Evolutionary conservation across 805 yeast genomes (phyloP).

Genomic region (Ogataea sp.): DNA sequence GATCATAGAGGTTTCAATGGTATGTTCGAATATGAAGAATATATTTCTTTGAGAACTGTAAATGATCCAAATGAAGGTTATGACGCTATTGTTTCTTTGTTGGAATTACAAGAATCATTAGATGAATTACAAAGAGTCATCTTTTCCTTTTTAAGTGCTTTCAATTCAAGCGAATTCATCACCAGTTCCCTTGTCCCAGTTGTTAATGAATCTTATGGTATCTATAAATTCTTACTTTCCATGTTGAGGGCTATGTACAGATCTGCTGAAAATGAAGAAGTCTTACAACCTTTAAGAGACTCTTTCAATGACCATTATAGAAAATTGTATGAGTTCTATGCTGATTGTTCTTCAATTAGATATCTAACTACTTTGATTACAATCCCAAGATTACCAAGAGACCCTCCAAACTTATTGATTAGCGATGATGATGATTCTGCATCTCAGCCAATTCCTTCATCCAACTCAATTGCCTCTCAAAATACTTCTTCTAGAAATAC

Average conservation of each 20-base stretch:
- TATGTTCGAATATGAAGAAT: conserved; percentile 92
- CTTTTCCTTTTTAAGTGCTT: conserved; percentile 56
- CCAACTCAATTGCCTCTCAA: conserved; percentile 11
- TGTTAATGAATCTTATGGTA: conserved; percentile 87
- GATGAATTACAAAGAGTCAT: conserved; percentile 72
- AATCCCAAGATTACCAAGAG: conserved; percentile 57
- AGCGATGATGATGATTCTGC: conserved; percentile 37
- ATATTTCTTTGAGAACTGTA: conserved; percentile 76
- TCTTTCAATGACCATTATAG: conserved; percentile 65
- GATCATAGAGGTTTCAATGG: conserved; percentile 89
- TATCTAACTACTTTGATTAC: conserved; percentile 75
- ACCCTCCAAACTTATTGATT: conserved; percentile 50
- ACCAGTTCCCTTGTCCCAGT: conserved; percentile 84
- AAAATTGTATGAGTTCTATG: conserved; percentile 72
- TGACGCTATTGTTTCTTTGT: conserved; percentile 77
- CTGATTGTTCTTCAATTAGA: conserved; percentile 81
- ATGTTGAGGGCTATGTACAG: conserved; percentile 86
- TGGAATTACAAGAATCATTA: conserved; percentile 77
- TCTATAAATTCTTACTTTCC: conserved; percentile 78
- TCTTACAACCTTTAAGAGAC: conserved; percentile 63
- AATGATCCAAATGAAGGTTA: conserved; percentile 95
- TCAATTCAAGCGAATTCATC: conserved; percentile 61
- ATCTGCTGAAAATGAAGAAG: conserved; percentile 66
- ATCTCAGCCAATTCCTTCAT: conserved; percentile 25
- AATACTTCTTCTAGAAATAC: conserved; percentile 17